Conservation (phyloP, 2,329 filamentous ascomycete genomes). For the Amphichorda felina region DNA sequence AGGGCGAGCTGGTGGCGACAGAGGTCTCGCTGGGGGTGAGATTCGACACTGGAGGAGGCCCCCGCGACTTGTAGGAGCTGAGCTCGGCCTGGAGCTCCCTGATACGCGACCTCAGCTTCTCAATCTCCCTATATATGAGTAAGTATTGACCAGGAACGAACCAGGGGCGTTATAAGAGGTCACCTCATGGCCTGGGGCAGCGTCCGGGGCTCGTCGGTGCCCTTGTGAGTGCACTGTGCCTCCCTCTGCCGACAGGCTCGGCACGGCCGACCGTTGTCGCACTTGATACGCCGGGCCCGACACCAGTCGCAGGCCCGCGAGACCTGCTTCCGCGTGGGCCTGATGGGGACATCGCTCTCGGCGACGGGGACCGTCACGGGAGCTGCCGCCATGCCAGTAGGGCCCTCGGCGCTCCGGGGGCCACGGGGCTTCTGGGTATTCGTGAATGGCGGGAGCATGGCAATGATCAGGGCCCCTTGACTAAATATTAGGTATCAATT, state of each 20-base stretch:
- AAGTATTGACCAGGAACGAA: background rate
- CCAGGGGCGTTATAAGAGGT: background rate
- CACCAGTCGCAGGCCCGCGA: conserved; percentile 18
- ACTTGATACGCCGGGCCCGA: conserved; percentile 15
- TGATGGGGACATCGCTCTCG: background rate
- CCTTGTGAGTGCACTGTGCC: conserved; percentile 5
- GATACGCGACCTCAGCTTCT: conserved; percentile 17
- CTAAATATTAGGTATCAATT: too few relatives aligned
- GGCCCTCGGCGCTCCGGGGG: too few relatives aligned
- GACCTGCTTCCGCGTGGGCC: conserved; percentile 15
- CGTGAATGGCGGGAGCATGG: too few relatives aligned
- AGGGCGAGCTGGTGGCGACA: background rate
- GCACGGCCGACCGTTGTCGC: conserved; percentile 14
- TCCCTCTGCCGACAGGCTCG: conserved; percentile 10
- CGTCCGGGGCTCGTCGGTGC: conserved; percentile 5
- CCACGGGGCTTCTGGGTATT: too few relatives aligned
- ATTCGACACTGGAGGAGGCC: background rate
- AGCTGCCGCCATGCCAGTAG: too few relatives aligned
- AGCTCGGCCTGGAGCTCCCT: conserved; percentile 16
- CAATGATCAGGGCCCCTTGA: too few relatives aligned
- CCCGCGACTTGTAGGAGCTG: conserved; percentile 4
- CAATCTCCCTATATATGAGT: conserved; percentile 22
- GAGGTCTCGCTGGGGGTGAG: conserved; percentile 5
- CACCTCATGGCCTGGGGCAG: conserved; percentile 8
- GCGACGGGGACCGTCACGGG: background rate